These are phyloP conservation scores for Raphidocelis subcapitata DNA, from an alignment of 139 green algal species.

Conservation along the genomic window DNA sequence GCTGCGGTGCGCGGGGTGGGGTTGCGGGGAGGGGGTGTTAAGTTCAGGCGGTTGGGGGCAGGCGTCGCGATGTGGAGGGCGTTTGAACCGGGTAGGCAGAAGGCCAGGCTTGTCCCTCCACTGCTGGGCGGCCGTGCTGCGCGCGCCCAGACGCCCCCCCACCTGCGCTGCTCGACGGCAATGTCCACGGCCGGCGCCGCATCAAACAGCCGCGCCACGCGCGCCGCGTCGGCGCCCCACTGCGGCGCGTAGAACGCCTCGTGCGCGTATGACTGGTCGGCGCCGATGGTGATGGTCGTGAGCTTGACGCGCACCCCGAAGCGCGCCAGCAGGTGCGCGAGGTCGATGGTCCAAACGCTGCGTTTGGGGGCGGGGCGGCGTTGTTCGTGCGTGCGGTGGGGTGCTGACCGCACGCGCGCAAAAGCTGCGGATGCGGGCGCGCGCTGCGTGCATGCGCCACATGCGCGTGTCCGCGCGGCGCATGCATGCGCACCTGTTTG, in stretches of 20 bases:
- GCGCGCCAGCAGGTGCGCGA: conserved; percentile 80
- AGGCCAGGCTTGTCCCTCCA: no score
- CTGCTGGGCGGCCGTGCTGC: no score
- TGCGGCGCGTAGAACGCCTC: conserved; percentile 88
- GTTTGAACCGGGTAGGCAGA: no score
- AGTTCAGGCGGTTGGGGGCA: no score
- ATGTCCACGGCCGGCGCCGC: no score
- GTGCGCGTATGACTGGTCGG: conserved; percentile 76
- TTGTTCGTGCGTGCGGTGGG: background rate
- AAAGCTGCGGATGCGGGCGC: background rate
- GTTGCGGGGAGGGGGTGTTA: no score
- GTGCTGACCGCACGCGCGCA: background rate
- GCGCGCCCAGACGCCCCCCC: no score
- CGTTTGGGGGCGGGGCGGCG: background rate
- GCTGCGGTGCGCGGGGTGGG: no score
- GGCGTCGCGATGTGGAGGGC: no score
- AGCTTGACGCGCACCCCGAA: conserved; percentile 70
- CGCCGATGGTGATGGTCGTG: conserved; percentile 75
- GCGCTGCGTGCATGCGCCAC: background rate
- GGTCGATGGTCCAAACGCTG: conserved; percentile 93
- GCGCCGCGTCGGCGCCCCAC: conserved; percentile 69
- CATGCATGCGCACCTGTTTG: conserved; percentile 45
- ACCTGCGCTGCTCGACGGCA: no score
- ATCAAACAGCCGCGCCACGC: conserved; percentile 82
- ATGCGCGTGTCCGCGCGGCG: background rate